Percentiles rank a stretch among this genome's conserved stretches.
Conservation (phyloP, 1,284 basidiomycete genomes). For the Microbotryomycetes sp. region DNA sequence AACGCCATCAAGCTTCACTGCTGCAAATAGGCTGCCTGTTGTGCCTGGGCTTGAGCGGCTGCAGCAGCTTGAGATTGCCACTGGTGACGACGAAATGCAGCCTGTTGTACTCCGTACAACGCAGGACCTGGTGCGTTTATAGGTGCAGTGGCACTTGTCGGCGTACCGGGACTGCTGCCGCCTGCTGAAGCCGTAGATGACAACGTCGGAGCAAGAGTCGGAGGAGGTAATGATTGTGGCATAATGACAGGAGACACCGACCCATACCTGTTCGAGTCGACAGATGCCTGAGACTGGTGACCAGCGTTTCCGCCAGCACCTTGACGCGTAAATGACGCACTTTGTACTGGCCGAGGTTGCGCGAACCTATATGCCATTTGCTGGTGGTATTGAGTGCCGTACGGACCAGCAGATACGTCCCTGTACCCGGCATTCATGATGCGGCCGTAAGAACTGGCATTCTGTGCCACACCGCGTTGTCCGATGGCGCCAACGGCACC, state of each 20-base stretch:
- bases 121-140: background rate
- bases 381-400: background rate
- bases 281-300: too few relatives aligned
- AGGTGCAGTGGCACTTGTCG: too few relatives aligned
- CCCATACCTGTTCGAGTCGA: background rate
- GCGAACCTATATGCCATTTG: background rate
- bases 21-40: too few relatives aligned
- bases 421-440: background rate
- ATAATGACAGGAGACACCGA: slow-evolving; percentile 22
- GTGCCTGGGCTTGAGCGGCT: background rate
- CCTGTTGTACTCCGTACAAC: background rate
- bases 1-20: too few relatives aligned
- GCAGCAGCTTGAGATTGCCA: background rate
- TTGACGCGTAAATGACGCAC: slow-evolving; percentile 3
- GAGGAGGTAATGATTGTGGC: slow-evolving; percentile 12
- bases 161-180: too few relatives aligned
- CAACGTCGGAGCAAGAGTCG: background rate
- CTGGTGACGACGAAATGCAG: background rate
- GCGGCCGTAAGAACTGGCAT: background rate
- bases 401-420: background rate
- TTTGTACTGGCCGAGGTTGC: background rate
- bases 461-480: background rate
- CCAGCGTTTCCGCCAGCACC: too few relatives aligned
- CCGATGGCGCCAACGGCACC: slow-evolving; percentile 13
- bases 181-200: too few relatives aligned